Conservation (phyloP, 805 yeast genomes). For the Scheffersomyces coipomensis region DNA sequence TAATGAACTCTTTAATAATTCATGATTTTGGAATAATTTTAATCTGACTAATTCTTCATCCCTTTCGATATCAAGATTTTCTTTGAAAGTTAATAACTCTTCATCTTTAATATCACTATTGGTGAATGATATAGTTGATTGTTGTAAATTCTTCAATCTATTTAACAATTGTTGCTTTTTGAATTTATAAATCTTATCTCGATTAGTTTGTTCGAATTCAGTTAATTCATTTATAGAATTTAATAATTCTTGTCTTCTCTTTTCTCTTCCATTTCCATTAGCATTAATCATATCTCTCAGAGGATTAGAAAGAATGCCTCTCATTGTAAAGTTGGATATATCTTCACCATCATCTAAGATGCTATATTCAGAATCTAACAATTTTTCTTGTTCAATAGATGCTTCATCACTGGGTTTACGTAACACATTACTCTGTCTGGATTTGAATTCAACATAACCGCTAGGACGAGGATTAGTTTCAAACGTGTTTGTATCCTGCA, state of each 20-base stretch:
- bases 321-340: neutral
- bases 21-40: conserved; percentile 30
- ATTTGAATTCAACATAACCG: conserved; percentile 3
- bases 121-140: conserved; percentile 22
- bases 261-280: conserved; percentile 17
- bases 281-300: conserved; percentile 10
- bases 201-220: conserved; percentile 12
- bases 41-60: conserved; percentile 35
- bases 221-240: conserved; percentile 16
- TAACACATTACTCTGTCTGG: conserved; percentile 8
- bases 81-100: conserved; percentile 21
- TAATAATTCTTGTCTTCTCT: conserved; percentile 19
- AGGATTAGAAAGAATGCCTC: conserved; percentile 2
- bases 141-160: conserved; percentile 21
- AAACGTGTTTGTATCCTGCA: neutral
- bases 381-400: neutral
- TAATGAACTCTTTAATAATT: conserved; percentile 27
- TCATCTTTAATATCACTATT: conserved; percentile 21
- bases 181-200: conserved; percentile 16
- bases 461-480: conserved; percentile 6
- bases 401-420: neutral
- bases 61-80: conserved; percentile 18
- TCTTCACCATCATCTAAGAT: neutral
- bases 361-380: neutral
- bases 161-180: conserved; percentile 23